phyloP scores from a whole-genome alignment of 176 grass and related monocot species.

The Olyra latifolia region DNA sequence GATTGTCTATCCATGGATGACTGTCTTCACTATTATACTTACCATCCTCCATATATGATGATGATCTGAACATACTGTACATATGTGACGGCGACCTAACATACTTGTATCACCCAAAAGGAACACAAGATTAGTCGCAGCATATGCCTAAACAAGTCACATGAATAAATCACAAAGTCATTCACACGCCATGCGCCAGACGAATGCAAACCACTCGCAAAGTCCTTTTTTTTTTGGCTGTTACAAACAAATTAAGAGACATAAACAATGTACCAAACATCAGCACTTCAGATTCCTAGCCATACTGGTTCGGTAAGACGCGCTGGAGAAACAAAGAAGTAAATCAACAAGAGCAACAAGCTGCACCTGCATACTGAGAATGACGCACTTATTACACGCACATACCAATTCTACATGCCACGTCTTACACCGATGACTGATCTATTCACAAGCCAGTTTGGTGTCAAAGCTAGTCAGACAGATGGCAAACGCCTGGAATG shows the following conservation, averaged over 20 bases:
- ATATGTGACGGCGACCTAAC: too few species aligned
- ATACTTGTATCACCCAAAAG: too few species aligned
- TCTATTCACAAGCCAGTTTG: slow-evolving; percentile 59
- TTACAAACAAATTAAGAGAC: slow-evolving; percentile 18
- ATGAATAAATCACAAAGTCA: not conserved
- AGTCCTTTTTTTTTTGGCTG: not conserved
- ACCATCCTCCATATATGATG: too few species aligned
- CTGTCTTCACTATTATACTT: too few species aligned
- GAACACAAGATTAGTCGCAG: not conserved
- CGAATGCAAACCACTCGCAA: not conserved
- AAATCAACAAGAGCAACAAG: slow-evolving; percentile 22
- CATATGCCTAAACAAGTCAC: not conserved
- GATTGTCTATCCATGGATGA: too few species aligned
- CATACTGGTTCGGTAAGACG: slow-evolving; percentile 19
- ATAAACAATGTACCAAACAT: slow-evolving; percentile 9
- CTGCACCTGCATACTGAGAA: not conserved
- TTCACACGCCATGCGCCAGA: not conserved
- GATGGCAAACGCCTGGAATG: slow-evolving; percentile 52
- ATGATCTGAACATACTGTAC: too few species aligned
- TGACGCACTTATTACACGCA: slow-evolving; percentile 1
- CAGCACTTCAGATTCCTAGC: not conserved
- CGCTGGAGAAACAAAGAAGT: not conserved
- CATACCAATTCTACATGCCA: not conserved
- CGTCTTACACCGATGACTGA: not conserved
- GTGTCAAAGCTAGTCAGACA: slow-evolving; percentile 55